phyloP scores from a whole-genome alignment of 108 stramenopile genomes.

The Epithemia pelagica region DNA sequence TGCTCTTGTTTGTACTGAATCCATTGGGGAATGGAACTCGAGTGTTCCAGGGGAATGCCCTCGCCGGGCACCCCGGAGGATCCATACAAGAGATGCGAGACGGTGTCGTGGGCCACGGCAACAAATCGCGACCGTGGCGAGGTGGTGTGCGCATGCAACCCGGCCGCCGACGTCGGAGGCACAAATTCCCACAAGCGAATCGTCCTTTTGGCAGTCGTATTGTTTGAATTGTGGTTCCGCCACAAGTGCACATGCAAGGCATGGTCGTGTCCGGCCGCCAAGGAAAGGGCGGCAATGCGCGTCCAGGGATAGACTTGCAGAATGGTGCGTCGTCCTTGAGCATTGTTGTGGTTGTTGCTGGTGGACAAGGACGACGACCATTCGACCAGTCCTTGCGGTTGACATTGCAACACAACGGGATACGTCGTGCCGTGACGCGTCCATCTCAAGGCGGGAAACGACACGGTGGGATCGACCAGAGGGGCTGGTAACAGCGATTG shows the following conservation, averaged over 20 bases:
- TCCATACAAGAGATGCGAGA: neutral
- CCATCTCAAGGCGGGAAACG: constrained; percentile 20
- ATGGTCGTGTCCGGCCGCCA: constrained; percentile 33
- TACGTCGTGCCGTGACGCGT: constrained; percentile 37
- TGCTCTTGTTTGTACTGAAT: constrained; percentile 7
- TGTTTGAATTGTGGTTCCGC: constrained; percentile 23
- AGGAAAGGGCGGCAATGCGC: constrained; percentile 31
- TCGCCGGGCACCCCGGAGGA: no score
- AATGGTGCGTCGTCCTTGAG: no score
- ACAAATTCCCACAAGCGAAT: neutral
- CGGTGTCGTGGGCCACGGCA: neutral
- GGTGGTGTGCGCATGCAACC: constrained; percentile 12
- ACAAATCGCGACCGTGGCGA: constrained; percentile 26
- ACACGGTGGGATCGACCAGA: neutral
- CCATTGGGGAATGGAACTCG: constrained; percentile 20
- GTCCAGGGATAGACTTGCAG: constrained; percentile 38
- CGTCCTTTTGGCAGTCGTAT: constrained; percentile 13
- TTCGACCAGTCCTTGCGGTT: constrained; percentile 43
- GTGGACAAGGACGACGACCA: constrained; percentile 10
- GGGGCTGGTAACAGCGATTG: no score
- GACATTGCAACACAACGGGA: constrained; percentile 27
- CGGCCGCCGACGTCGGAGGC: neutral
- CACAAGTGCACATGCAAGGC: constrained; percentile 35
- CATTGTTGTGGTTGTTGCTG: constrained; percentile 5
- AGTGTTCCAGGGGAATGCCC: constrained; percentile 10